A percentile compares a stretch with the other conserved stretches of the same genome.
phyloP scores from a whole-genome alignment of 129 eudicot genomes.

The Arctium minus region DNA sequence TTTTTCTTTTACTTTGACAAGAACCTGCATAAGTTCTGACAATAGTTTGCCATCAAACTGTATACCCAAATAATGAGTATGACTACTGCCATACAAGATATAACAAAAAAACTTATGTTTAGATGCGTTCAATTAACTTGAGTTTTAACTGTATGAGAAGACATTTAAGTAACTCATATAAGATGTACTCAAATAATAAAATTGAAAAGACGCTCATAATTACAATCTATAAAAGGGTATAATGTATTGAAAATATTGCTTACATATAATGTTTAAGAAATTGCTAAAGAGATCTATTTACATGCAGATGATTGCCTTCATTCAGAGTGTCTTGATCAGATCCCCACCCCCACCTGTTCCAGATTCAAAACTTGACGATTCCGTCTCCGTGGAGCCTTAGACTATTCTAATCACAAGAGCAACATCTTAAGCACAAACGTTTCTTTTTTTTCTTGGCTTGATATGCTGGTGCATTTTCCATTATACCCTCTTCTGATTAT shows the following conservation, averaged over 20 bases:
- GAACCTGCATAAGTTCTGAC: not conserved
- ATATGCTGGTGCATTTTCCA: slow-evolving; percentile 7
- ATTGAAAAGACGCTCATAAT: not conserved
- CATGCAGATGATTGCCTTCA: slow-evolving; percentile 63
- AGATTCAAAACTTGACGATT: slow-evolving; percentile 21
- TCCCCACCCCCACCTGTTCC: slow-evolving; percentile 26
- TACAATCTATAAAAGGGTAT: not conserved
- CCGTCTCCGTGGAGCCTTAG: slow-evolving; percentile 39
- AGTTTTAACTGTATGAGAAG: not conserved
- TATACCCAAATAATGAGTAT: not conserved
- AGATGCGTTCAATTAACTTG: not conserved
- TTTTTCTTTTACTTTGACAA: not conserved
- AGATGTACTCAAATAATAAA: not conserved
- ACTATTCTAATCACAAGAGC: not conserved
- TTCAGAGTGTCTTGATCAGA: slow-evolving; percentile 59
- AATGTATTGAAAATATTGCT: slow-evolving; percentile 20
- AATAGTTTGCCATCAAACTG: slow-evolving; percentile 1
- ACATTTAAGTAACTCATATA: not conserved
- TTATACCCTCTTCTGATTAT: slow-evolving; percentile 19
- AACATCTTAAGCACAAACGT: not conserved
- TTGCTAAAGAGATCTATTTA: not conserved
- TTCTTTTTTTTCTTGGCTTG: slow-evolving; percentile 18
- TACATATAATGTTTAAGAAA: not conserved
- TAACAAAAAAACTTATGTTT: not conserved
- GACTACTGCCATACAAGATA: not conserved